Percentiles rank a stretch among this genome's conserved stretches.
These are phyloP conservation scores for Eimeria acervulina DNA, from an alignment of 169 alveolate species.

Conservation along the genomic window DNA sequence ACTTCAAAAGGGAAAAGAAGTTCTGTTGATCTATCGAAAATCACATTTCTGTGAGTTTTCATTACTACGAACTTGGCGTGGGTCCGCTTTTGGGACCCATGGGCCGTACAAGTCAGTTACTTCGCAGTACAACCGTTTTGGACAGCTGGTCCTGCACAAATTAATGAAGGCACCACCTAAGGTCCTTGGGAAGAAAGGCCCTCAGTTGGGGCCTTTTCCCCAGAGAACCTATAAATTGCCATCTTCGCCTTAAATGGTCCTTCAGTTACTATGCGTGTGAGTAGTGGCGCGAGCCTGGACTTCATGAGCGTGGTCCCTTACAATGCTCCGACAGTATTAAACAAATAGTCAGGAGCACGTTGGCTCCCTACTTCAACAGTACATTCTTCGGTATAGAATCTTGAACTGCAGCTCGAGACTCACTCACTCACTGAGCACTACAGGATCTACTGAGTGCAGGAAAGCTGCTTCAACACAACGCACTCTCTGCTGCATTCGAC, in stretches of 20 bases:
- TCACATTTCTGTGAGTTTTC: neutral
- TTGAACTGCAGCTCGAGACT: neutral
- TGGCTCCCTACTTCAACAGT: neutral
- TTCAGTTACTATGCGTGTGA: too few relatives aligned
- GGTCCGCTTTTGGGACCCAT: too few relatives aligned
- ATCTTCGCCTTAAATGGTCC: neutral
- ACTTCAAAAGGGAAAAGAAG: neutral
- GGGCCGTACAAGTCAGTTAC: too few relatives aligned
- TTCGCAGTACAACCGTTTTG: neutral
- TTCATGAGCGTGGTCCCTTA: neutral
- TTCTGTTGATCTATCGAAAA: neutral
- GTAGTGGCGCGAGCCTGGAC: neutral
- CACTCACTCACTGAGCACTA: neutral
- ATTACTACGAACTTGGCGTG: neutral
- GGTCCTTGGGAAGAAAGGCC: neutral
- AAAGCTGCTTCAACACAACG: neutral
- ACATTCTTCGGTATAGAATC: neutral
- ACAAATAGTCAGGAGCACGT: neutral
- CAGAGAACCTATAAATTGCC: neutral
- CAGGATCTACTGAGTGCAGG: neutral
- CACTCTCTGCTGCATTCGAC: neutral
- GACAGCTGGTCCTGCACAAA: neutral
- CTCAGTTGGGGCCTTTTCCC: neutral
- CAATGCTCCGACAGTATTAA: neutral
- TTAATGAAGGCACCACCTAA: neutral